Evolutionary conservation across 306 rosid genomes (phyloP), one percentile per base, ranked within the genome.

Genomic region (Dryas drummondii): DNA sequence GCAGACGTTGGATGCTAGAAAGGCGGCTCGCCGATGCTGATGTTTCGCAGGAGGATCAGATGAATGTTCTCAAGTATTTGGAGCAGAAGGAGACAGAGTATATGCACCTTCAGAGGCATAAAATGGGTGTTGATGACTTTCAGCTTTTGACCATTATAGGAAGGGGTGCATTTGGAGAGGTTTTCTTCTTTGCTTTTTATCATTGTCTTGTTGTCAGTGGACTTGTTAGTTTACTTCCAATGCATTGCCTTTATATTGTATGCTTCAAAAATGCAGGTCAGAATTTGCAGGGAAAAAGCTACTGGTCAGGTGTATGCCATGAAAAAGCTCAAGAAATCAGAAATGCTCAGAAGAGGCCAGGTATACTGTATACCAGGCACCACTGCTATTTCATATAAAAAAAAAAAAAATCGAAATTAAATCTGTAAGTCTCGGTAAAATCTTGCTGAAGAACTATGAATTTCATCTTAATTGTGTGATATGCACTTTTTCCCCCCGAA

Each of bases 81-180:
- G 97, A 92, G 82, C 78, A 83, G 84, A 88, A 88, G 78, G 97
- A 92, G 87, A 90, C 93, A n/a, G 97, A 92, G 78, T 86, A 86
- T 61, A 92, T 92, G 96, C 97, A 94, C 19, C 84, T 86, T 71
- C 90, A 86, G 84, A 84, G 97, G 68, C 96, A 84, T 84, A 92
- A 92, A 82, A 90, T 92, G 92, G 97, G 97, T 0, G 89, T 86
- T n/a, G 97, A 90, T 76, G 97, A 92, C 85, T 92, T 92, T 66
- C 92, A 90, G 73, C 93, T 86, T 37, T 75, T 92, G 82, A 92
- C 96, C 48, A 88, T 92, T 79, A 92, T 92, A 41, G 97, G 97
- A 74, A 88, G 89, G 87, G 97, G 97, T 68, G 97, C 96, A 66
- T 92, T 92, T 75, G 97, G 97, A 78, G 97, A 92, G 97, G 97